Conservation (phyloP, 1,139 yeast genomes). For the Groenewaldozyma auringiensis region DNA sequence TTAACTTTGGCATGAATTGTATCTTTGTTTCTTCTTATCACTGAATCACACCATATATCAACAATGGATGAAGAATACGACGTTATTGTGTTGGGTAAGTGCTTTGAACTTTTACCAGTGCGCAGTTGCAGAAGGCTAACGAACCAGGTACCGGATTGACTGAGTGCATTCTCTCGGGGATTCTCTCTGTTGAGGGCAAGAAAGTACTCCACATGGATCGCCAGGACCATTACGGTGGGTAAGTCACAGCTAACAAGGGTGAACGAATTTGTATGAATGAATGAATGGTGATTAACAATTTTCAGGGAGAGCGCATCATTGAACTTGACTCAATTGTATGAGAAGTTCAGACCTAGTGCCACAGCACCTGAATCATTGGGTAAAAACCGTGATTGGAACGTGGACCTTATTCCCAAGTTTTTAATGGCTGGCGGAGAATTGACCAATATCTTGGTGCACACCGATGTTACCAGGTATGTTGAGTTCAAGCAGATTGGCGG, state of each 20-base stretch:
- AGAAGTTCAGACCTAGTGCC: conserved; percentile 36
- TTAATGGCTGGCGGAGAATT: conserved; percentile 97
- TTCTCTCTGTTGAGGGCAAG: conserved; percentile 92
- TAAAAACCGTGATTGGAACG: conserved; percentile 95
- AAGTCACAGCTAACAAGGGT: conserved; percentile 9
- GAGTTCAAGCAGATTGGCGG: conserved; percentile 96
- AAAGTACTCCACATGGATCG: conserved; percentile 94
- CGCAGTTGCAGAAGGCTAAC: background rate
- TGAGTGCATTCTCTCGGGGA: conserved; percentile 91
- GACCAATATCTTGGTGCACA: conserved; percentile 89
- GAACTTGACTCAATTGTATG: conserved; percentile 44
- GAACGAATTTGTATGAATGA: background rate
- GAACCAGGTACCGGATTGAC: conserved; percentile 62
- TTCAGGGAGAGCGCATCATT: conserved; percentile 56
- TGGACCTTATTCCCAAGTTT: conserved; percentile 93
- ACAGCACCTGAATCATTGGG: conserved; percentile 65
- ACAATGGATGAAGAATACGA: conserved; percentile 93
- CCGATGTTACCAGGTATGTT: conserved; percentile 90
- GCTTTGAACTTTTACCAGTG: background rate
- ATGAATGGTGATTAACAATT: background rate
- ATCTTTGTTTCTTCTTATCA: no score
- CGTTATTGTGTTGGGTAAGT: conserved; percentile 67
- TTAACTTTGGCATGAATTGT: no score
- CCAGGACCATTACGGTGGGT: conserved; percentile 90
- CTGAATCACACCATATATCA: no score